These are phyloP conservation scores for Tilletia indica DNA, from an alignment of 1,284 basidiomycete species.

Conservation along the genomic window DNA sequence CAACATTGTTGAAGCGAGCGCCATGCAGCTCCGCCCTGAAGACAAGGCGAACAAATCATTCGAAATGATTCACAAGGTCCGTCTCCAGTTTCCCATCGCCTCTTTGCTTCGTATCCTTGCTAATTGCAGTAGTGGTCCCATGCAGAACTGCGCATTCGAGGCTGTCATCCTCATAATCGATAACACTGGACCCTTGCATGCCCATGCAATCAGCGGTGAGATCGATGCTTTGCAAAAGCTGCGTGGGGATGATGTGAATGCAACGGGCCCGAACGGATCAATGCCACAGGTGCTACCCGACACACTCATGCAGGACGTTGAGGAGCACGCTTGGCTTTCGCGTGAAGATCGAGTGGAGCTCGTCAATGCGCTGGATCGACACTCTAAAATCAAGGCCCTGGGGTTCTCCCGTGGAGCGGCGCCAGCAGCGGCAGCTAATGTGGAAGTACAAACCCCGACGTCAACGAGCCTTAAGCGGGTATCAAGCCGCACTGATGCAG, in stretches of 20 bases:
- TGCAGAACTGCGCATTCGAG: slow-evolving; percentile 12
- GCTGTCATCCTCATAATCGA: background rate
- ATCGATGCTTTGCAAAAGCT: background rate
- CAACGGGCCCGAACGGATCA: background rate
- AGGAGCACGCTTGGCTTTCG: slow-evolving; percentile 10
- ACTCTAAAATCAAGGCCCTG: background rate
- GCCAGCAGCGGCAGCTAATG: no score
- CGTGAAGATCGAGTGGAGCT: slow-evolving; percentile 3
- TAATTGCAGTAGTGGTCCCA: no score
- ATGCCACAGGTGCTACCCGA: background rate
- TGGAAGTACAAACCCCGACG: no score
- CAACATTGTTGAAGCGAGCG: slow-evolving; percentile 12
- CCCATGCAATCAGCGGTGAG: background rate
- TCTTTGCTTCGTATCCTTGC: no score
- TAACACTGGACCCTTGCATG: background rate
- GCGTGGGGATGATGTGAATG: slow-evolving; percentile 2
- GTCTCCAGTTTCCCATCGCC: background rate
- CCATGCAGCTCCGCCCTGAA: background rate
- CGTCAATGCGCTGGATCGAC: background rate
- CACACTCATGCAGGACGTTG: slow-evolving; percentile 7
- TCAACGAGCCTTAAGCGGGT: no score
- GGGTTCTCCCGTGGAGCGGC: no score
- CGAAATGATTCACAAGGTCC: slow-evolving; percentile 4
- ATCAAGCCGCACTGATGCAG: no score
- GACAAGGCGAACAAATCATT: background rate